These are phyloP conservation scores for Saturnispora besseyi DNA, from an alignment of 805 yeast genomes.

Conservation along the genomic window DNA sequence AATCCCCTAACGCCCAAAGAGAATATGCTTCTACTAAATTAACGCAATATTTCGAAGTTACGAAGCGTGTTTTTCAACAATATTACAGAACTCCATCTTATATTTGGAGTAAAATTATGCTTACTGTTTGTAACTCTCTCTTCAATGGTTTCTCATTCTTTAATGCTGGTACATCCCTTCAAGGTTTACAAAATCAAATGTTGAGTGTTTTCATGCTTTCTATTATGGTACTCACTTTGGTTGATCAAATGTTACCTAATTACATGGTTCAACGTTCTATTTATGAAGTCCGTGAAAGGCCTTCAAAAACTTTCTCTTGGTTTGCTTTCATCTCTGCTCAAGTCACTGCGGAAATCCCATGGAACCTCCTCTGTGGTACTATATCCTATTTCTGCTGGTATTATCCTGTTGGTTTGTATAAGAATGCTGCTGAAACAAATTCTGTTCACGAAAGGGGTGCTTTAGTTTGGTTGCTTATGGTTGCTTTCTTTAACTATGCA, in stretches of 20 bases:
- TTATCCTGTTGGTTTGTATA: conserved; percentile 62
- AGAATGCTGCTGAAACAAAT: conserved; percentile 45
- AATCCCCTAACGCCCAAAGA: conserved; percentile 24
- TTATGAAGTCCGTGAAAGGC: conserved; percentile 67
- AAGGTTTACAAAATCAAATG: conserved; percentile 78
- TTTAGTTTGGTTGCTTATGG: conserved; percentile 33
- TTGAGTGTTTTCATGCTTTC: conserved; percentile 63
- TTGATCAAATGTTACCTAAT: conserved; percentile 56
- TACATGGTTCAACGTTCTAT: conserved; percentile 54
- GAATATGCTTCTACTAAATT: conserved; percentile 40
- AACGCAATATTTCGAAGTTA: conserved; percentile 36
- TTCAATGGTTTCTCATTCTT: conserved; percentile 65
- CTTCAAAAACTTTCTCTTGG: conserved; percentile 67
- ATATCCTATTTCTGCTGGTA: conserved; percentile 56
- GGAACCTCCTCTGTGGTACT: conserved; percentile 53
- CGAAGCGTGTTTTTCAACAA: conserved; percentile 47
- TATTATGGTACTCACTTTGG: conserved; percentile 44
- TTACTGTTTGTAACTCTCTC: conserved; percentile 45
- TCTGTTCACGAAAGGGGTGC: conserved; percentile 46
- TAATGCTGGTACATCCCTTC: conserved; percentile 52
- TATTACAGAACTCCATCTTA: conserved; percentile 58
- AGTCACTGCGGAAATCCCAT: conserved; percentile 57
- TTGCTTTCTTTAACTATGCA: conserved; percentile 44
- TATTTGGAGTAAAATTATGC: conserved; percentile 46
- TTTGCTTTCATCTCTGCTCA: conserved; percentile 51